These are phyloP conservation scores for Halophytophthora polymorphica DNA, from an alignment of 352 stramenopile genomes.

Conservation along the genomic window DNA sequence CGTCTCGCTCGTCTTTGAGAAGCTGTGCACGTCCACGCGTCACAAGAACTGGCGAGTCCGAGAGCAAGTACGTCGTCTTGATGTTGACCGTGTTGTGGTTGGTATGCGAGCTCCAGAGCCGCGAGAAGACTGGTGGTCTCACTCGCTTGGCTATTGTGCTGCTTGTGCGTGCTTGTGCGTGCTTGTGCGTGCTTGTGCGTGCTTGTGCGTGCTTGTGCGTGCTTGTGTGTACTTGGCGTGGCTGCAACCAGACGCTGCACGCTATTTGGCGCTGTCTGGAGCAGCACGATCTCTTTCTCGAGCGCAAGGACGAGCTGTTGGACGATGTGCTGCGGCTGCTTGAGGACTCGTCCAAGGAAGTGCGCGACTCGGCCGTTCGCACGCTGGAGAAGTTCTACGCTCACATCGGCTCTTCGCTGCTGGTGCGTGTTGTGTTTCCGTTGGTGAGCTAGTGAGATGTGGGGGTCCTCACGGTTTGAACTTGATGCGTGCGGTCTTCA, in stretches of 20 bases:
- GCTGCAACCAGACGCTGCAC: conserved; percentile 44
- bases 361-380: conserved; percentile 65
- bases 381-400: conserved; percentile 75
- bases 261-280: conserved; percentile 68
- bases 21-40: conserved; percentile 29
- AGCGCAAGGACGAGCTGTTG: conserved; percentile 54
- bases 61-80: conserved; percentile 49
- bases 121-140: background rate
- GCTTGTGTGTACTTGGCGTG: conserved; percentile 2
- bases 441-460: background rate
- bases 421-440: conserved; percentile 33
- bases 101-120: background rate
- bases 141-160: background rate
- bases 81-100: background rate
- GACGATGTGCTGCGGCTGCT: conserved; percentile 62
- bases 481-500: conserved; percentile 14
- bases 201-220: conserved; percentile 6
- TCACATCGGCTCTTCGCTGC: conserved; percentile 58
- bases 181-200: conserved; percentile 5
- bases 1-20: conserved; percentile 55
- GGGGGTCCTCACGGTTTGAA: conserved; percentile 4
- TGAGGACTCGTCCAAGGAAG: conserved; percentile 83
- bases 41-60: conserved; percentile 87
- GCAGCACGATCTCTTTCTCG: conserved; percentile 38
- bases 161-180: conserved; percentile 4